These are phyloP conservation scores for Harrya chromipes DNA, from an alignment of 768 basidiomycete species.

Conservation along the genomic window DNA sequence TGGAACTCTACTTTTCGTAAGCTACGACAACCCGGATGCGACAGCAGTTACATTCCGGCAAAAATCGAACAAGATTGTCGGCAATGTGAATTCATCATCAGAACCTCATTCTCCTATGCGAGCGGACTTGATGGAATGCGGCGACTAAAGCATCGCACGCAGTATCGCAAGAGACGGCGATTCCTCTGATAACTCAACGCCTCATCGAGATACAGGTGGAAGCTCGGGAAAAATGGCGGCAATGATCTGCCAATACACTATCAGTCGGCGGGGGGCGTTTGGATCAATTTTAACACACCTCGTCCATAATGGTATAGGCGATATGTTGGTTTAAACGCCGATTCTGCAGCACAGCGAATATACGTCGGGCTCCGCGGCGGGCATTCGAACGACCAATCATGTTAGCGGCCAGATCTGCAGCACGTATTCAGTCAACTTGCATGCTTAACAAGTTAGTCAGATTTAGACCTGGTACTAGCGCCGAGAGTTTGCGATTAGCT, in stretches of 20 bases:
- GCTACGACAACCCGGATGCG: slow-evolving; percentile 65
- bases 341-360: slow-evolving; percentile 94
- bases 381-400: slow-evolving; percentile 99
- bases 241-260: slow-evolving; percentile 42
- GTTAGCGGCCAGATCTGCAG: slow-evolving; percentile 86
- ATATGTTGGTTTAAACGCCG: slow-evolving; percentile 93
- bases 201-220: slow-evolving; percentile 12
- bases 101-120: slow-evolving; percentile 12
- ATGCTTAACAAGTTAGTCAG: not conserved
- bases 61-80: slow-evolving; percentile 33
- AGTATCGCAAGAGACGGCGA: not conserved
- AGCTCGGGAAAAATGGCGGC: slow-evolving; percentile 59
- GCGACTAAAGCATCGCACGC: not conserved
- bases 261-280: slow-evolving; percentile 2
- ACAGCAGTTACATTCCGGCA: slow-evolving; percentile 46
- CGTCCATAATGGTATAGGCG: slow-evolving; percentile 83
- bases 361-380: slow-evolving; percentile 84
- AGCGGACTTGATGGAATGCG: slow-evolving; percentile 12
- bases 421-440: not conserved
- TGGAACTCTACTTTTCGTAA: slow-evolving; percentile 21
- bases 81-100: not conserved
- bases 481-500: slow-evolving; percentile 86
- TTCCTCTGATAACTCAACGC: not conserved
- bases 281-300: slow-evolving; percentile 48
- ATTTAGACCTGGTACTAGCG: slow-evolving; percentile 80